These are phyloP conservation scores for Diaporthe nobilis DNA, from an alignment of 2,329 filamentous ascomycete species.

Conservation along the genomic window DNA sequence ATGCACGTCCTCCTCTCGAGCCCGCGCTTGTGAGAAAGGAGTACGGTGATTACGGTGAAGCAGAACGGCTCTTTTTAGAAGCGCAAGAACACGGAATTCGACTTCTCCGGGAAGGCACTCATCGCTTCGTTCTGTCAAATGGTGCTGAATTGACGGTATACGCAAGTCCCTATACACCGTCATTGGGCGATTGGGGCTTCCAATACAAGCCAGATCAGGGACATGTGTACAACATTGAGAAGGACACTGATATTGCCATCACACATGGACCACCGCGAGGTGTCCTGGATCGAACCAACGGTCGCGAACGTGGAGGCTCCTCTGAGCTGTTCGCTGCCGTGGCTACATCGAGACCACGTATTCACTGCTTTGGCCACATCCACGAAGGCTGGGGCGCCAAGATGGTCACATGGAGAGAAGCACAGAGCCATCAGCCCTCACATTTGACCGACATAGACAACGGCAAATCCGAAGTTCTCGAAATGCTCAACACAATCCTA, in stretches of 20 bases:
- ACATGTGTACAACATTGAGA: constrained; percentile 56
- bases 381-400: constrained; percentile 72
- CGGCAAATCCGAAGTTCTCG: constrained; percentile 54
- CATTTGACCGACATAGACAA: constrained; percentile 66
- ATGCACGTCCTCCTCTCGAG: constrained; percentile 38
- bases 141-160: constrained; percentile 65
- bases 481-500: constrained; percentile 49
- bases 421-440: constrained; percentile 49
- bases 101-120: constrained; percentile 65
- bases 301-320: constrained; percentile 57
- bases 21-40: constrained; percentile 45
- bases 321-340: constrained; percentile 61
- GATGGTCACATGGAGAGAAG: constrained; percentile 64
- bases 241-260: constrained; percentile 61
- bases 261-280: constrained; percentile 70
- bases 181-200: constrained; percentile 62
- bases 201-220: constrained; percentile 57
- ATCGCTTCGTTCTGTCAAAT: constrained; percentile 63
- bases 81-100: constrained; percentile 56
- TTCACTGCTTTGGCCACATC: constrained; percentile 73
- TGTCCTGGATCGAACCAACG: constrained; percentile 60
- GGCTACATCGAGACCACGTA: constrained; percentile 55
- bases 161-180: constrained; percentile 68
- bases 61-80: constrained; percentile 55
- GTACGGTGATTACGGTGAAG: constrained; percentile 58